Evolutionary conservation across 176 grass and related monocot genomes (phyloP).

Genomic region (Echinochloa phyllopogon): DNA sequence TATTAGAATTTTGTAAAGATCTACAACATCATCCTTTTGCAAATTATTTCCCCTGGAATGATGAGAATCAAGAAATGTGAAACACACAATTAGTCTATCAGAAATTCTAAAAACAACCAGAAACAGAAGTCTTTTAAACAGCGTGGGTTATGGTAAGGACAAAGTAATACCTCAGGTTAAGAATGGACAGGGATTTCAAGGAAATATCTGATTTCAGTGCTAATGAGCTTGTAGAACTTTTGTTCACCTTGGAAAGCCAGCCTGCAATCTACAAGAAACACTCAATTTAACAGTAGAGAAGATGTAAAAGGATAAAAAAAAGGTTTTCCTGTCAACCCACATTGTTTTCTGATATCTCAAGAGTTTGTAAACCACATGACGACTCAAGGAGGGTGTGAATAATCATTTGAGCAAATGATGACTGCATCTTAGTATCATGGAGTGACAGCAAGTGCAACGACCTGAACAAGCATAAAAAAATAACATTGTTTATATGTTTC

Average conservation of each 20-base stretch:
- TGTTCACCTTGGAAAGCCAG: slow-evolving; percentile 38
- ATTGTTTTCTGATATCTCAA: slow-evolving; percentile 66
- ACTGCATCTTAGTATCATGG: slow-evolving; percentile 55
- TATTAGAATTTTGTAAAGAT: slow-evolving; percentile 70
- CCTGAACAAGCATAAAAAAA: slow-evolving; percentile 45
- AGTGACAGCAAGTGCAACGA: slow-evolving; percentile 51
- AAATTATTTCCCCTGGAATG: slow-evolving; percentile 82
- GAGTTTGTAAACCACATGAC: slow-evolving; percentile 48
- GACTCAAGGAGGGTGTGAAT: slow-evolving; percentile 50
- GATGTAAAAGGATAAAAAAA: slow-evolving; percentile 10
- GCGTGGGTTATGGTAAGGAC: neutral
- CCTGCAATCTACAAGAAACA: slow-evolving; percentile 52
- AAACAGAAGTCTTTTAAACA: slow-evolving; percentile 15
- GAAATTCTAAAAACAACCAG: slow-evolving; percentile 7
- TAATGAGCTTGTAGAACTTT: slow-evolving; percentile 36
- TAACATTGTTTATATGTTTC: neutral
- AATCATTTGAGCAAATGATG: slow-evolving; percentile 58
- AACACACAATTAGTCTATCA: slow-evolving; percentile 18
- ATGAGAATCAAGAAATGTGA: slow-evolving; percentile 30
- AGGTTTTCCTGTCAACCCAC: slow-evolving; percentile 44
- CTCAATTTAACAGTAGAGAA: slow-evolving; percentile 5
- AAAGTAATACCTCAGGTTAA: slow-evolving; percentile 58
- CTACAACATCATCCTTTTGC: slow-evolving; percentile 64
- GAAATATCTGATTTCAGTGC: slow-evolving; percentile 34
- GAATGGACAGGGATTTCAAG: slow-evolving; percentile 53